A percentile compares a stretch with the other conserved stretches of the same genome.
phyloP scores from a whole-genome alignment of 352 stramenopile genomes.

The Phytophthora sp. region DNA sequence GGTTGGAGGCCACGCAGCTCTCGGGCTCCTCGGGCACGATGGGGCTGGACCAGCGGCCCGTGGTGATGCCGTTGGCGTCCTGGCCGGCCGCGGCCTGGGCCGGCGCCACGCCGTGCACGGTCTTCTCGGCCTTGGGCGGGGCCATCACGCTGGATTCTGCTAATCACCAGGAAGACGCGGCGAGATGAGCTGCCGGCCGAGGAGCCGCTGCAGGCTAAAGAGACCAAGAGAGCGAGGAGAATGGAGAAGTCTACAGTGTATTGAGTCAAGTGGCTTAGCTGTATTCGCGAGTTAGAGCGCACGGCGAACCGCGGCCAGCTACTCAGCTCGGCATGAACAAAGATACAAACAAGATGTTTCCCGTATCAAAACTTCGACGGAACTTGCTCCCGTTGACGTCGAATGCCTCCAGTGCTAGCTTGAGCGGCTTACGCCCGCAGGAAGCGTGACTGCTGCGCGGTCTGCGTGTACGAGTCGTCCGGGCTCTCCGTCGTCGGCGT shows the following conservation, averaged over 20 bases:
- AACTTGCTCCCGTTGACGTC: conserved; percentile 39
- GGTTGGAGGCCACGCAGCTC: conserved; percentile 24
- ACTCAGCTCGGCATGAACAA: conserved; percentile 31
- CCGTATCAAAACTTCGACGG: conserved; percentile 32
- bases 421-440: conserved; percentile 27
- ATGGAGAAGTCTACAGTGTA: conserved; percentile 19
- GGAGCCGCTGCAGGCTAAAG: neutral
- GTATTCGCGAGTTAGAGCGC: conserved; percentile 30
- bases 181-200: no score
- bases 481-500: conserved; percentile 20
- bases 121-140: conserved; percentile 26
- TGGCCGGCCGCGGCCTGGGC: conserved; percentile 7
- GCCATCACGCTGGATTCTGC: conserved; percentile 8
- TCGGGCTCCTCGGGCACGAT: conserved; percentile 30
- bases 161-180: neutral
- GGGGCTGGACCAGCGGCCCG: conserved; percentile 37
- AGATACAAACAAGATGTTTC: conserved; percentile 34
- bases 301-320: neutral
- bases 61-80: conserved; percentile 32
- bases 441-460: conserved; percentile 20
- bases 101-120: conserved; percentile 16
- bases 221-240: neutral
- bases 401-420: conserved; percentile 16
- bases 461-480: conserved; percentile 32
- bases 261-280: conserved; percentile 21